Evolutionary conservation across 2,329 filamentous ascomycete species (phyloP).

Genomic region (Diplocarpon mali): DNA sequence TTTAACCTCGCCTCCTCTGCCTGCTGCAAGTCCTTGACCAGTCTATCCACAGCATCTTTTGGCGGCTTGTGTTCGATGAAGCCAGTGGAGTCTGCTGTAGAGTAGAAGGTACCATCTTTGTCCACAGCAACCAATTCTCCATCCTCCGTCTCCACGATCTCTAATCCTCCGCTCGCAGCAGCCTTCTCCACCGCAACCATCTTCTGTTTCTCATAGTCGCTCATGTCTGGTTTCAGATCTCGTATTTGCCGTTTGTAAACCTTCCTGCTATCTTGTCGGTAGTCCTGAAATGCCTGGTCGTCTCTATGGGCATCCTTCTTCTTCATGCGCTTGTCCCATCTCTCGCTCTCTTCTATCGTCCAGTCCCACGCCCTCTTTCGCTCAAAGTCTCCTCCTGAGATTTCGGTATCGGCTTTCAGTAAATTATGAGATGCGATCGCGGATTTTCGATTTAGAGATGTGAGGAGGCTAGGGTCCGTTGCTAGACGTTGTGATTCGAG

Average conservation of each 20-base stretch:
- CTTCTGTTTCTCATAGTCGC: constrained; percentile 80
- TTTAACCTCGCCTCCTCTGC: constrained; percentile 79
- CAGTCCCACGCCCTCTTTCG: constrained; percentile 98
- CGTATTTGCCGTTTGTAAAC: constrained; percentile 86
- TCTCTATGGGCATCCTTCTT: constrained; percentile 76
- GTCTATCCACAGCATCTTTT: constrained; percentile 73
- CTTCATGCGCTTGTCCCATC: constrained; percentile 82
- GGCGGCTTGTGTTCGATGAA: constrained; percentile 81
- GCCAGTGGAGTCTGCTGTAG: constrained; percentile 69
- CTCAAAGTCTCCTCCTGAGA: constrained; percentile 83
- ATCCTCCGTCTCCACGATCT: constrained; percentile 91
- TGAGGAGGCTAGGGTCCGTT: constrained; percentile 66
- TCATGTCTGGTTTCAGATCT: constrained; percentile 65
- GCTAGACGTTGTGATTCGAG: constrained; percentile 71
- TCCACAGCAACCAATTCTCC: constrained; percentile 93
- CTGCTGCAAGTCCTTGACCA: constrained; percentile 78
- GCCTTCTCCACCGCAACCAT: constrained; percentile 74
- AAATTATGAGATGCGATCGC: constrained; percentile 87
- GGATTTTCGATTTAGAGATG: constrained; percentile 71
- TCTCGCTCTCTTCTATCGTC: constrained; percentile 88
- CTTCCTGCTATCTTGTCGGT: constrained; percentile 77
- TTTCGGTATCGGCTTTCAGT: constrained; percentile 81
- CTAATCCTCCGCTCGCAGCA: constrained; percentile 71
- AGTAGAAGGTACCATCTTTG: constrained; percentile 82
- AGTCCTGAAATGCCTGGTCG: constrained; percentile 83